Conservation (phyloP, 2,329 filamentous ascomycete genomes). For the Cladosporium austrohemisphaericum region DNA sequence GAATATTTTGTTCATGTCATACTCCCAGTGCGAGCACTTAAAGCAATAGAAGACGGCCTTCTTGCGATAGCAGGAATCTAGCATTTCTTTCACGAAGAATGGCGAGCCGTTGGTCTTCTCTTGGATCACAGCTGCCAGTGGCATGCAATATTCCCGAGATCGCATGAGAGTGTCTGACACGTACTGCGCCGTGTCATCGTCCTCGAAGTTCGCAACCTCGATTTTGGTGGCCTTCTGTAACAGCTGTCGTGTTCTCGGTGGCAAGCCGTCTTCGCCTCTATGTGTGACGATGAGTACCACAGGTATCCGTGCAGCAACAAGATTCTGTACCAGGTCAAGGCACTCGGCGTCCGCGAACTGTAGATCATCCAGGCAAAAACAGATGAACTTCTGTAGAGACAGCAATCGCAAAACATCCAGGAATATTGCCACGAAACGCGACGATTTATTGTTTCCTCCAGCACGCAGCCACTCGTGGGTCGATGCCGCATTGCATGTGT, state of each 20-base stretch:
- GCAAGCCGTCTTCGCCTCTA: conserved; percentile 39
- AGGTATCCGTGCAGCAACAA: conserved; percentile 72
- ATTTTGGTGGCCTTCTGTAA: conserved; percentile 59
- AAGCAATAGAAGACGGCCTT: conserved; percentile 91
- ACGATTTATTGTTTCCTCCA: conserved; percentile 49
- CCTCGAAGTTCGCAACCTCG: conserved; percentile 66
- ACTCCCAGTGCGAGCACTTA: conserved; percentile 75
- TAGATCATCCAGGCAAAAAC: conserved; percentile 82
- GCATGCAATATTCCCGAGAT: conserved; percentile 65
- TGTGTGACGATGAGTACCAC: conserved; percentile 76
- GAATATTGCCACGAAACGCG: conserved; percentile 81
- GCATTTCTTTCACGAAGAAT: conserved; percentile 88
- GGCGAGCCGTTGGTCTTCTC: conserved; percentile 86
- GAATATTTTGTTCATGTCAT: conserved; percentile 80
- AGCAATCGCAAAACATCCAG: conserved; percentile 81
- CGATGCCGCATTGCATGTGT: conserved; percentile 35
- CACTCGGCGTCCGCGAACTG: conserved; percentile 89
- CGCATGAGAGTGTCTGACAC: conserved; percentile 78
- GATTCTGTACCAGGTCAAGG: conserved; percentile 75
- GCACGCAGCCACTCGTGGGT: conserved; percentile 43
- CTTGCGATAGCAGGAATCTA: conserved; percentile 80
- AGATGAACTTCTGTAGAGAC: conserved; percentile 79
- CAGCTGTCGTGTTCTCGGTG: conserved; percentile 36
- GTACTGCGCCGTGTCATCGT: conserved; percentile 77
- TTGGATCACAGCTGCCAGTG: conserved; percentile 78